Conservation (phyloP, 2,329 filamentous ascomycete species). For the Colletotrichum brevisporum region DNA sequence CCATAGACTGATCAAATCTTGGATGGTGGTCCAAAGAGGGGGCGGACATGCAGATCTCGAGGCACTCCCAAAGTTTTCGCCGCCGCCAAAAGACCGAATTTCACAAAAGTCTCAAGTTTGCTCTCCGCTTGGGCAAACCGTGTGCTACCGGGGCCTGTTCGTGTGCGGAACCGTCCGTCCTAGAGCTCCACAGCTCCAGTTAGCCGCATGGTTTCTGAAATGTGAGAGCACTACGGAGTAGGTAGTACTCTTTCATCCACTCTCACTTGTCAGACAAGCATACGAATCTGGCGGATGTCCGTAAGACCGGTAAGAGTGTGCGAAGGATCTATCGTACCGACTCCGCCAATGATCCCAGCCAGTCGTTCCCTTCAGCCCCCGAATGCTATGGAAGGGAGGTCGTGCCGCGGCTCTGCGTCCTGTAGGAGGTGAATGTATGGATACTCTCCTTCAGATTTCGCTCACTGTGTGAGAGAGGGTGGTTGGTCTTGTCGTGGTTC, state of each 20-base stretch:
- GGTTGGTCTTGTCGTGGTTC: not conserved
- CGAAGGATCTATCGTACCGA: not conserved
- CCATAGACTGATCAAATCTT: not conserved
- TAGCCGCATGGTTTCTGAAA: slow-evolving; percentile 19
- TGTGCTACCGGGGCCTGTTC: slow-evolving; percentile 7
- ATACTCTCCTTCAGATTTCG: not conserved
- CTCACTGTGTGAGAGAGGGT: not conserved
- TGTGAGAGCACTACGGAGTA: not conserved
- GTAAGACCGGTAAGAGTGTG: not conserved
- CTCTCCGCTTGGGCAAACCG: slow-evolving; percentile 9
- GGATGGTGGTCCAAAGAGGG: not conserved
- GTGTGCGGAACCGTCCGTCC: slow-evolving; percentile 27
- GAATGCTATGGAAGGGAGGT: not conserved
- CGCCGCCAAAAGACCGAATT: slow-evolving; percentile 15
- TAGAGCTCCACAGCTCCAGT: slow-evolving; percentile 26
- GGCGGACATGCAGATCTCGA: slow-evolving; percentile 13
- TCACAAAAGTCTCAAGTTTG: slow-evolving; percentile 19
- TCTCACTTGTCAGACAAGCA: slow-evolving; percentile 7
- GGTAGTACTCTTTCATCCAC: not conserved
- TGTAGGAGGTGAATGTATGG: not conserved
- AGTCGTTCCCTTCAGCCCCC: not conserved
- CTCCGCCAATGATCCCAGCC: not conserved
- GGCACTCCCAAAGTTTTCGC: slow-evolving; percentile 2
- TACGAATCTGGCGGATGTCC: not conserved
- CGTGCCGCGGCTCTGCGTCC: not conserved